Evolutionary conservation across 371 early-diverging fungal species (phyloP).

Genomic region (Chytridium lagenaria): DNA sequence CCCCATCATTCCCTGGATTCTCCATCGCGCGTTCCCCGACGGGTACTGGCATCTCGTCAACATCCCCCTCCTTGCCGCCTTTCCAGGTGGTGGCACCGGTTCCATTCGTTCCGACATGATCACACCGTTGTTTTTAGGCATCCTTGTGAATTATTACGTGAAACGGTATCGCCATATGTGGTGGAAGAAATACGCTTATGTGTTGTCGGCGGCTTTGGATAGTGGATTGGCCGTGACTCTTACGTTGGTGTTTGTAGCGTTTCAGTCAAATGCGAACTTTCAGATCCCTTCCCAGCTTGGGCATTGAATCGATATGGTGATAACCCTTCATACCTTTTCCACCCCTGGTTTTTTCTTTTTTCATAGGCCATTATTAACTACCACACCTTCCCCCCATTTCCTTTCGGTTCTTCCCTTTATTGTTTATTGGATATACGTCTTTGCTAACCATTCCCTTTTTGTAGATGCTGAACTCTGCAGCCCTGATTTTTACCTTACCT

Average conservation of each 20-base stretch:
- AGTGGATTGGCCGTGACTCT: neutral
- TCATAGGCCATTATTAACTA: neutral
- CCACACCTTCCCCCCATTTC: too few species aligned
- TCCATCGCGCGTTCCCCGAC: conserved; percentile 36
- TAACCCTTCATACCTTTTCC: too few species aligned
- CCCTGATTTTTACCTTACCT: conserved; percentile 22
- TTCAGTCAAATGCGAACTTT: neutral
- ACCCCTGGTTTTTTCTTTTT: neutral
- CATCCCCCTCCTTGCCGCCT: conserved; percentile 38
- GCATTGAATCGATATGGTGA: neutral
- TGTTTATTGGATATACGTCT: too few species aligned
- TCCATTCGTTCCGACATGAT: conserved; percentile 7
- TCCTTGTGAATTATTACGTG: conserved; percentile 12
- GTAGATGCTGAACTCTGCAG: conserved; percentile 22
- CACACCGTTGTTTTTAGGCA: conserved; percentile 1
- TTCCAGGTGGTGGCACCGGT: conserved; percentile 32
- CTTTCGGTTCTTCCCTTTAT: too few species aligned
- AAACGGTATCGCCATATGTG: conserved; percentile 4
- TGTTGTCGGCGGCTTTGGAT: conserved; percentile 11
- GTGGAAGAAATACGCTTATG: conserved; percentile 23
- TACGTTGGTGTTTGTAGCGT: neutral
- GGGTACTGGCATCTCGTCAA: conserved; percentile 46
- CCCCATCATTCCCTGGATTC: conserved; percentile 47
- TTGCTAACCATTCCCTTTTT: neutral
- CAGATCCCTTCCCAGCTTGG: conserved; percentile 15